Conservation (phyloP, 148 eudicot species). For the Rhododendron simsii region DNA sequence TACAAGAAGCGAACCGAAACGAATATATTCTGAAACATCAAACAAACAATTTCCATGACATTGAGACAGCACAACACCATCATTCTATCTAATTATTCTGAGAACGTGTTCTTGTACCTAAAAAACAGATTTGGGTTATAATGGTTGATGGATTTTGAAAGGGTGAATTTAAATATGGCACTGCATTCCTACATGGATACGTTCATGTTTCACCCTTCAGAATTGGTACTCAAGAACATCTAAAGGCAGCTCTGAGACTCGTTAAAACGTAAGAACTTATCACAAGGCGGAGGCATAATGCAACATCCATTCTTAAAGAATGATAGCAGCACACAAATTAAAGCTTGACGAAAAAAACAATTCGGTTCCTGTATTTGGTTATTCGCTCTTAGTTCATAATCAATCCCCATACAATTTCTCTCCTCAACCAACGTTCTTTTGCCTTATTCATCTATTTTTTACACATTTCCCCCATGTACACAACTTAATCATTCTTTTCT, state of each 20-base stretch:
- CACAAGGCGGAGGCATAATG: background rate
- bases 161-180: background rate
- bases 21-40: conserved; percentile 2
- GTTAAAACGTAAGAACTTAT: background rate
- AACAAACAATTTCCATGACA: background rate
- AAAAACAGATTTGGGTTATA: background rate
- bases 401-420: background rate
- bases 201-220: background rate
- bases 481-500: background rate
- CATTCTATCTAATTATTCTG: background rate
- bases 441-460: background rate
- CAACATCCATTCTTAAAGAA: background rate
- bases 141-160: background rate
- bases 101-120: background rate
- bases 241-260: background rate
- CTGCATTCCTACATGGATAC: background rate
- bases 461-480: background rate
- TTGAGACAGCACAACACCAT: background rate
- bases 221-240: background rate
- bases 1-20: background rate
- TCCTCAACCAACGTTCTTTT: background rate
- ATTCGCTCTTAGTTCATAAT: background rate
- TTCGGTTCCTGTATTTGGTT: background rate
- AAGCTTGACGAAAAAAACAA: background rate
- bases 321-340: background rate